Percentiles rank a stretch among this genome's conserved stretches.
Evolutionary conservation across 257 asterid species (phyloP).

Genomic region (Parsonsia alboflavescens): DNA sequence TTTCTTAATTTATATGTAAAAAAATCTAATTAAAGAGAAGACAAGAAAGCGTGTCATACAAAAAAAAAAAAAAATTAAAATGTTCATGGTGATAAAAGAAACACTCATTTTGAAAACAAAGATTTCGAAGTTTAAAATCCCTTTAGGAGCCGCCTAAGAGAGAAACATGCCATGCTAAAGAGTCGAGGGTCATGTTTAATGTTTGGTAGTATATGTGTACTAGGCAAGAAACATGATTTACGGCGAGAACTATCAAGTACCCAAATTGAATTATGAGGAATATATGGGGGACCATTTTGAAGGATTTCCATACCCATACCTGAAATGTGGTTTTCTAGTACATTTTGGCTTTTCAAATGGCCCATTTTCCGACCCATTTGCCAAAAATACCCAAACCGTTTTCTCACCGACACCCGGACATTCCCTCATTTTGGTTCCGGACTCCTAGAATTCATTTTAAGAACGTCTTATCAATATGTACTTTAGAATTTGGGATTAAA

Average conservation of each 20-base stretch:
- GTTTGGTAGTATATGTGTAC: background rate
- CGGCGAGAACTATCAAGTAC: background rate
- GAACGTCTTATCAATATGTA: too few relatives aligned
- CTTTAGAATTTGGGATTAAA: too few relatives aligned
- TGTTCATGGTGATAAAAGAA: too few relatives aligned
- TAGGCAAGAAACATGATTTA: background rate
- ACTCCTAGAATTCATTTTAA: background rate
- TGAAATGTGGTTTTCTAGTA: background rate
- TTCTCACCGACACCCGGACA: background rate
- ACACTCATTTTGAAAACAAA: too few relatives aligned
- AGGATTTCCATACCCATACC: background rate
- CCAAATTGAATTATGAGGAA: background rate
- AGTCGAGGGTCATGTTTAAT: background rate
- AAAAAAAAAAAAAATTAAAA: too few relatives aligned
- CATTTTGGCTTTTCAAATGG: background rate
- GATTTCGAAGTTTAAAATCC: too few relatives aligned
- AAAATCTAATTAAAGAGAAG: too few relatives aligned
- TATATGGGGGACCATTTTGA: background rate
- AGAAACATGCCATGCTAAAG: background rate
- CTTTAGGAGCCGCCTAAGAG: too few relatives aligned
- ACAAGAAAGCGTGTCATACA: too few relatives aligned
- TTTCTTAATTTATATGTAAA: too few relatives aligned
- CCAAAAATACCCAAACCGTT: background rate
- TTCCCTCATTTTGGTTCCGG: background rate
- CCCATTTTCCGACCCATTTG: background rate